These are phyloP conservation scores for Casuarina equisetifolia DNA, from an alignment of 306 rosid genomes.

Conservation along the genomic window DNA sequence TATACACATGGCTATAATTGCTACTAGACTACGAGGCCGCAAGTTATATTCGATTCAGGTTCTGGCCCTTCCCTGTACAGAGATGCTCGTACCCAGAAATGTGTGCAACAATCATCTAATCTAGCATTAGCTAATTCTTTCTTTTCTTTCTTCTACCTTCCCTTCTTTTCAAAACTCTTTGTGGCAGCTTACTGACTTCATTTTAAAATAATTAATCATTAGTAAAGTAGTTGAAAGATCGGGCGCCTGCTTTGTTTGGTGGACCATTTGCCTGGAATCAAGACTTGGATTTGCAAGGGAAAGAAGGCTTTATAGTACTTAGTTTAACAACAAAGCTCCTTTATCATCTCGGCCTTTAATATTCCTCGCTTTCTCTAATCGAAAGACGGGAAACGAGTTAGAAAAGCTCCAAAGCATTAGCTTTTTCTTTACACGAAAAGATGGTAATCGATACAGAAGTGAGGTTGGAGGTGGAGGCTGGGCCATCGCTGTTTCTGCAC, in stretches of 20 bases:
- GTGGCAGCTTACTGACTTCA: slow-evolving; percentile 43
- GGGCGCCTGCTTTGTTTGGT: slow-evolving; percentile 35
- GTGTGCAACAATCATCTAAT: slow-evolving; percentile 34
- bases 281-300: slow-evolving; percentile 28
- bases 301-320: slow-evolving; percentile 30
- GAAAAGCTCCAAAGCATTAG: slow-evolving; percentile 43
- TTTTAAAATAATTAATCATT: slow-evolving; percentile 23
- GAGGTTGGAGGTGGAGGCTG: slow-evolving; percentile 36
- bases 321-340: slow-evolving; percentile 33
- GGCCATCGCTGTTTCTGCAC: slow-evolving; percentile 48
- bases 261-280: slow-evolving; percentile 29
- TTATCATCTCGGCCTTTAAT: slow-evolving; percentile 29
- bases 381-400: slow-evolving; percentile 26
- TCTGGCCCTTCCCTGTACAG: slow-evolving; percentile 24
- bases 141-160: slow-evolving; percentile 2
- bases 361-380: slow-evolving; percentile 23
- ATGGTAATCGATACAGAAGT: slow-evolving; percentile 22
- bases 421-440: slow-evolving; percentile 40
- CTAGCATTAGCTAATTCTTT: slow-evolving; percentile 18
- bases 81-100: slow-evolving; percentile 27
- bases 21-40: slow-evolving; percentile 20
- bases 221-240: slow-evolving; percentile 39
- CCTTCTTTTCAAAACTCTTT: slow-evolving; percentile 23
- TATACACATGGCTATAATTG: slow-evolving; percentile 23
- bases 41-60: slow-evolving; percentile 6